Evolutionary conservation across 257 asterid species (phyloP).

Genomic region (Solanum gracilifrons): DNA sequence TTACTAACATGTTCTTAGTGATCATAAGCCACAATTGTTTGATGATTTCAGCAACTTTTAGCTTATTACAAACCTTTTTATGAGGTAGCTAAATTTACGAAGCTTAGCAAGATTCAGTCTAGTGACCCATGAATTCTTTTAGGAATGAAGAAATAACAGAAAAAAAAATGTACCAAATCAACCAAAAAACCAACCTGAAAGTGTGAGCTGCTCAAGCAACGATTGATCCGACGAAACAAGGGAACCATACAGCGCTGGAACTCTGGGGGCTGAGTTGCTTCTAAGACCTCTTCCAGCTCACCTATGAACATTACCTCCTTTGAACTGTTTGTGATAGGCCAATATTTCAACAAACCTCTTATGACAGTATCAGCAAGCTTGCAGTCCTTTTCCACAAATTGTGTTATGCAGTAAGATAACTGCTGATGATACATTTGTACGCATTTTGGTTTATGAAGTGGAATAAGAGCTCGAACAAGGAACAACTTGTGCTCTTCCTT

Average conservation of each 20-base stretch:
- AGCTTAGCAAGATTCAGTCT: neutral
- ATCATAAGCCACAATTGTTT: neutral
- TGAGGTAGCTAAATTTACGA: neutral
- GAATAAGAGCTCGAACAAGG: slow-evolving; percentile 80
- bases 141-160: neutral
- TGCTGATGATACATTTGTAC: slow-evolving; percentile 39
- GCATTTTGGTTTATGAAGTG: slow-evolving; percentile 57
- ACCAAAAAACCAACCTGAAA: slow-evolving; percentile 23
- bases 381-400: slow-evolving; percentile 38
- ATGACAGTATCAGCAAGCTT: slow-evolving; percentile 38
- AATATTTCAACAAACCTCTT: slow-evolving; percentile 32
- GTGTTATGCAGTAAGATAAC: slow-evolving; percentile 37
- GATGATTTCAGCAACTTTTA: neutral
- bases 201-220: slow-evolving; percentile 34
- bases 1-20: neutral
- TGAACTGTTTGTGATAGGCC: slow-evolving; percentile 39
- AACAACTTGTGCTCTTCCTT: slow-evolving; percentile 92
- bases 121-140: neutral
- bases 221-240: slow-evolving; percentile 26
- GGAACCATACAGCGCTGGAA: slow-evolving; percentile 43
- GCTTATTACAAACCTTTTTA: neutral
- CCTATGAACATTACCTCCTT: slow-evolving; percentile 37
- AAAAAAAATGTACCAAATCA: neutral
- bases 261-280: slow-evolving; percentile 37
- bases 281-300: slow-evolving; percentile 34